Evolutionary conservation across 768 basidiomycete genomes (phyloP).

Genomic region (Udeniomyces megalosporus): DNA sequence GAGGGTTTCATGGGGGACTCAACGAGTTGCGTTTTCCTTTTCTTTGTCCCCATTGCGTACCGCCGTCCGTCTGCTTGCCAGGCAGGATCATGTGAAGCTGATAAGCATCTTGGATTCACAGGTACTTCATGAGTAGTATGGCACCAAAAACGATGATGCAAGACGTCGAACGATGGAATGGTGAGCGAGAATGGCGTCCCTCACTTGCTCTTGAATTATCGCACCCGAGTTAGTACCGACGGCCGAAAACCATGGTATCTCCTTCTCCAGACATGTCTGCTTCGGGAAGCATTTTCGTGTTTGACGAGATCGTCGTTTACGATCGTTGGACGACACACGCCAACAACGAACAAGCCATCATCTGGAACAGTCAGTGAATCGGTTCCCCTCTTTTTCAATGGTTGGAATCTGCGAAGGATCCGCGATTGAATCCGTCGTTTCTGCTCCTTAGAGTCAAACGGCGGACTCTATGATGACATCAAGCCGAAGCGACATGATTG

Average conservation of each 20-base stretch:
- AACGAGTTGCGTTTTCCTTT: background rate
- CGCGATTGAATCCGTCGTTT: background rate
- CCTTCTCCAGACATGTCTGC: background rate
- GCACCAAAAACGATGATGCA: background rate
- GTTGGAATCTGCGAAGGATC: background rate
- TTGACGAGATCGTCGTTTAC: background rate
- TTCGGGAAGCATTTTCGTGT: background rate
- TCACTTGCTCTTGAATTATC: background rate
- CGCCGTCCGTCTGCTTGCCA: background rate
- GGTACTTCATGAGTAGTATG: background rate
- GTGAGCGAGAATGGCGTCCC: background rate
- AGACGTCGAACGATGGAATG: background rate
- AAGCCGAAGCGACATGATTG: background rate
- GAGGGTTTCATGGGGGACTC: background rate
- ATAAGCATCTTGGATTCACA: too few species aligned
- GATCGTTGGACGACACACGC: background rate
- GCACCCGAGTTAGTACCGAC: too few species aligned
- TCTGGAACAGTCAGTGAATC: too few species aligned
- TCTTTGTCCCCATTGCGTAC: background rate
- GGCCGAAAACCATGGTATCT: too few species aligned
- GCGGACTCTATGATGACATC: background rate
- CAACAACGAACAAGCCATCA: background rate
- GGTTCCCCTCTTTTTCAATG: background rate
- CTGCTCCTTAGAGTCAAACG: too few species aligned
- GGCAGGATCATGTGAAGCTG: too few species aligned